Conservation (phyloP, 192 early-diverging fungal genomes). For the Gigaspora rosea region DNA sequence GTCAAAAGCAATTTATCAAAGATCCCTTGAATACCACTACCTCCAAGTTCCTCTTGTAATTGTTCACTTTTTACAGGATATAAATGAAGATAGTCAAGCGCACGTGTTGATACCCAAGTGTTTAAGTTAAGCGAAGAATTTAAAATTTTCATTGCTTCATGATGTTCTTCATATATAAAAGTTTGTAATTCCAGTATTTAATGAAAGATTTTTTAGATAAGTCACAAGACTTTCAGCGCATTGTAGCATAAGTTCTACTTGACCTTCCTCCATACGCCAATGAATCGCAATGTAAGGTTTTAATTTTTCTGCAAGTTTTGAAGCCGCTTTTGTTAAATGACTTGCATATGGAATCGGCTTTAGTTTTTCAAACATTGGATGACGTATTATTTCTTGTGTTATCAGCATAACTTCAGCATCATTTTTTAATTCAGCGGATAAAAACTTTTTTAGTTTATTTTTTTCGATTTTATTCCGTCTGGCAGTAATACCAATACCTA, state of each 20-base stretch:
- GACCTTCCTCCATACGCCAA: slow-evolving; percentile 39
- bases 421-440: neutral
- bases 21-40: too few species aligned
- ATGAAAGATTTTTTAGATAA: slow-evolving; percentile 9
- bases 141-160: slow-evolving; percentile 37
- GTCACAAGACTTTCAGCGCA: slow-evolving; percentile 34
- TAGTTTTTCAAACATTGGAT: neutral
- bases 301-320: neutral
- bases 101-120: neutral
- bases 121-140: neutral
- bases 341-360: too few species aligned
- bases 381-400: neutral
- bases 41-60: too few species aligned
- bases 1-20: too few species aligned
- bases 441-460: neutral
- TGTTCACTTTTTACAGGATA: too few species aligned
- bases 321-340: too few species aligned
- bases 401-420: neutral
- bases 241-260: slow-evolving; percentile 15
- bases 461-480: neutral
- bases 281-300: slow-evolving; percentile 39
- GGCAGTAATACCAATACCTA: neutral
- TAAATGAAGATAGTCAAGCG: neutral
- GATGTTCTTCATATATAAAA: slow-evolving; percentile 37
- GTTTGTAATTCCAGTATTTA: slow-evolving; percentile 12